phyloP scores from a whole-genome alignment of 139 green algal species.

The Eudorina sp. region DNA sequence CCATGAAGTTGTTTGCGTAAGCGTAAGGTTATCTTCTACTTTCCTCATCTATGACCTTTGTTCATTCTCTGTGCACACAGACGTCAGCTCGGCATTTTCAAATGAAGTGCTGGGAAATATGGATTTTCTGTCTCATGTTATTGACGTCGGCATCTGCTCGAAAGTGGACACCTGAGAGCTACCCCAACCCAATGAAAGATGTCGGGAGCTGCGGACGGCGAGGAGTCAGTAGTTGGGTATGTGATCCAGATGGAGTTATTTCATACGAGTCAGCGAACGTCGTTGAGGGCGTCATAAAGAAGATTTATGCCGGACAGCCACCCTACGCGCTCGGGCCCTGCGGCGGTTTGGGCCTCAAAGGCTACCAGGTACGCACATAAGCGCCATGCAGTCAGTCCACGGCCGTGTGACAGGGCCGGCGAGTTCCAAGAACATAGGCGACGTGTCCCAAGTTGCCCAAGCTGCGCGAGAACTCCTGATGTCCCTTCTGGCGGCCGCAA shows the following conservation, averaged over 20 bases:
- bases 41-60: too few relatives aligned
- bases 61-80: too few relatives aligned
- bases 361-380: constrained; percentile 49
- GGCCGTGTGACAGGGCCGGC: too few relatives aligned
- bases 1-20: too few relatives aligned
- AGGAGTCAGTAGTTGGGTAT: constrained; percentile 56
- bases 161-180: constrained; percentile 9
- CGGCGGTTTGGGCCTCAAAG: constrained; percentile 11
- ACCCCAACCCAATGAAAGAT: constrained; percentile 31
- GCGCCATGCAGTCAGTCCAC: too few relatives aligned
- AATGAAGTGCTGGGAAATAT: too few relatives aligned
- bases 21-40: too few relatives aligned
- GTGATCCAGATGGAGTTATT: constrained; percentile 72
- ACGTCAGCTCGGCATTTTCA: too few relatives aligned
- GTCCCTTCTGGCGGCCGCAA: too few relatives aligned
- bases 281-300: constrained; percentile 68
- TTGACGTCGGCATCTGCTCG: neutral
- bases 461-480: too few relatives aligned
- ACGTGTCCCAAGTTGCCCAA: too few relatives aligned
- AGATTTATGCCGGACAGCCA: constrained; percentile 58
- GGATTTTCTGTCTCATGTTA: neutral
- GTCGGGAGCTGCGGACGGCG: constrained; percentile 6
- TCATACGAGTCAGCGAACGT: constrained; percentile 51
- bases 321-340: constrained; percentile 59
- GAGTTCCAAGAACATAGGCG: too few relatives aligned